A percentile compares a stretch with the other conserved stretches of the same genome.
Evolutionary conservation across 2,329 filamentous ascomycete species (phyloP).

Genomic region (Ramichloridium luteum): DNA sequence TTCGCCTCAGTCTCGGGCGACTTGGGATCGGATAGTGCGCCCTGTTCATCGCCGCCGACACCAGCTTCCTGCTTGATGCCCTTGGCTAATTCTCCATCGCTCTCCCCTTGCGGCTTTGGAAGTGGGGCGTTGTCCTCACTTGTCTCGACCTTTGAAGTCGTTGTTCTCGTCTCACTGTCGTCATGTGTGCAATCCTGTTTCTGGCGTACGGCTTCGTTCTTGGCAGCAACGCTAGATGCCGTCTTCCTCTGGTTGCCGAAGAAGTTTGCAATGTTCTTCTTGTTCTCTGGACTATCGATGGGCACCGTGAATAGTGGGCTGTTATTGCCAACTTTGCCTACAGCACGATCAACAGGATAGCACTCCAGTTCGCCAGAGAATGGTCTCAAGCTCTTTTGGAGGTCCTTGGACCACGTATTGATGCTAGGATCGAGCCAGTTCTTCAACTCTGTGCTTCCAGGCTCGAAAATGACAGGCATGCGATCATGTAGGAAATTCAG

Average conservation of each 20-base stretch:
- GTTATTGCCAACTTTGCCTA: constrained; percentile 89
- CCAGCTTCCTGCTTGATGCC: constrained; percentile 35
- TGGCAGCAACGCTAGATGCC: constrained; percentile 23
- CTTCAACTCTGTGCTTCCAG: constrained; percentile 55
- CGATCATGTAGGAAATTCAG: constrained; percentile 81
- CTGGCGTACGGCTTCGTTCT: constrained; percentile 22
- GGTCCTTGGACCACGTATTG: constrained; percentile 61
- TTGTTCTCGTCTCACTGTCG: constrained; percentile 26
- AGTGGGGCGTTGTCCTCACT: constrained; percentile 42
- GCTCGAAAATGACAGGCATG: constrained; percentile 87
- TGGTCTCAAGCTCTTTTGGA: constrained; percentile 70
- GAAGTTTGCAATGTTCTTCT: constrained; percentile 87
- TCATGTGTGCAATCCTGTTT: constrained; percentile 28
- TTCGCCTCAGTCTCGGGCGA: neutral
- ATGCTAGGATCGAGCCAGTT: constrained; percentile 67
- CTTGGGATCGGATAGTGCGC: too few species aligned
- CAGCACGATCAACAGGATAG: constrained; percentile 76
- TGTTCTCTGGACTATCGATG: constrained; percentile 74
- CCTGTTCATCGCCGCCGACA: too few species aligned
- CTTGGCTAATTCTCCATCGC: constrained; percentile 18
- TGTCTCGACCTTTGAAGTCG: constrained; percentile 28
- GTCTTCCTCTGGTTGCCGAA: constrained; percentile 51
- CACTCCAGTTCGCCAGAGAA: constrained; percentile 68
- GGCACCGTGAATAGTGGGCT: constrained; percentile 74
- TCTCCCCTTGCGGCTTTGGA: constrained; percentile 26